Conservation (phyloP, 2,329 filamentous ascomycete genomes). For the Cytospora chrysosperma region DNA sequence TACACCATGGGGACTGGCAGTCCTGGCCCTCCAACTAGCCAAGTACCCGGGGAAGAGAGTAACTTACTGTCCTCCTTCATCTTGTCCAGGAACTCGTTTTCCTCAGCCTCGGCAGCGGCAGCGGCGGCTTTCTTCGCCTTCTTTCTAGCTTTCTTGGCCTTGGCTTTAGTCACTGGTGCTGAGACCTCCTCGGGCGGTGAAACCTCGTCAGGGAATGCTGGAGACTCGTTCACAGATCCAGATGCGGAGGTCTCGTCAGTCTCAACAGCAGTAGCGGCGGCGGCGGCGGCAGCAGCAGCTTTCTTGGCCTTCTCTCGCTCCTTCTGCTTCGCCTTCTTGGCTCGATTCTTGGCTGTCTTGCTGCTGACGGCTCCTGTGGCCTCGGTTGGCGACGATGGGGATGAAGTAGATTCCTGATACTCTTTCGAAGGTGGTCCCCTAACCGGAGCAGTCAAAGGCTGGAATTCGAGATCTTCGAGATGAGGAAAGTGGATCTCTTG, state of each 20-base stretch:
- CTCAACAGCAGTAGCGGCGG: not conserved
- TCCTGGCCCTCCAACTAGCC: not conserved
- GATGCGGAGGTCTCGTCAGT: not conserved
- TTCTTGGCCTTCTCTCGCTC: constrained; percentile 3
- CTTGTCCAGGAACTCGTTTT: not conserved
- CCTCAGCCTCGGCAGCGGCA: not conserved
- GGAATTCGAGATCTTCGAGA: constrained; percentile 12
- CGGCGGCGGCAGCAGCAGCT: not conserved
- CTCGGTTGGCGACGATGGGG: not conserved
- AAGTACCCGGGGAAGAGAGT: constrained; percentile 22
- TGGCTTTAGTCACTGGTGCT: not conserved
- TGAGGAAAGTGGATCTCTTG: not conserved
- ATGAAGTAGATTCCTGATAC: not conserved
- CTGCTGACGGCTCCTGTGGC: not conserved
- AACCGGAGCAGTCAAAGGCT: constrained; percentile 9
- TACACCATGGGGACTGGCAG: not conserved
- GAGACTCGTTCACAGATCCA: constrained; percentile 24
- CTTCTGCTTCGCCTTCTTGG: constrained; percentile 9
- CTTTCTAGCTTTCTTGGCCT: constrained; percentile 7
- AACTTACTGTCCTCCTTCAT: constrained; percentile 44
- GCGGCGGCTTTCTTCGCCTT: constrained; percentile 7
- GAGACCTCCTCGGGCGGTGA: constrained; percentile 23
- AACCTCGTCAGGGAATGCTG: constrained; percentile 24
- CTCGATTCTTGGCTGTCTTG: constrained; percentile 10
- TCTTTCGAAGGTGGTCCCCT: not conserved